phyloP scores from a whole-genome alignment of 495 filamentous ascomycete genomes.

The Xylaria longipes region DNA sequence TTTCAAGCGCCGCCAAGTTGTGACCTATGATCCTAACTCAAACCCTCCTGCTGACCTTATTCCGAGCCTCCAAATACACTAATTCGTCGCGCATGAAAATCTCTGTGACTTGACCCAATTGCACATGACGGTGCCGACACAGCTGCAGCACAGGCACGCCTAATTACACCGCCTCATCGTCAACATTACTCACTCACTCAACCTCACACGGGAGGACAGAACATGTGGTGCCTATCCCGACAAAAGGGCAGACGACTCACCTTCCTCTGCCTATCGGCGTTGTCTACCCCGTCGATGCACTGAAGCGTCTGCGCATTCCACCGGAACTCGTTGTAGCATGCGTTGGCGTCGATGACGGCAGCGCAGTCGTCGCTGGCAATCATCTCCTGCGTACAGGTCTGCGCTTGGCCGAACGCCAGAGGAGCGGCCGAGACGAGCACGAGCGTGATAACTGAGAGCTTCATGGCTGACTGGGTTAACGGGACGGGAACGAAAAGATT shows the following conservation, averaged over 20 bases:
- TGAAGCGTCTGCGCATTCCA: constrained; percentile 46
- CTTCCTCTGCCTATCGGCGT: constrained; percentile 43
- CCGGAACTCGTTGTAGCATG: constrained; percentile 54
- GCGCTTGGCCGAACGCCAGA: constrained; percentile 36
- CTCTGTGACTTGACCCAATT: constrained; percentile 41
- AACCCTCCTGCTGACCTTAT: neutral
- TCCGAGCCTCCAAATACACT: neutral
- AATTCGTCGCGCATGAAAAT: constrained; percentile 26
- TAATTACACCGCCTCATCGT: constrained; percentile 18
- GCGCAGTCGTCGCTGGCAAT: constrained; percentile 48
- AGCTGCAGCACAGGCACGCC: constrained; percentile 49
- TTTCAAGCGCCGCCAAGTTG: neutral
- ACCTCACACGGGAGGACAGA: neutral
- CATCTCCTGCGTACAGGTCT: constrained; percentile 44
- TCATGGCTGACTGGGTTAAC: constrained; percentile 30
- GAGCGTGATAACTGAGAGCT: constrained; percentile 33
- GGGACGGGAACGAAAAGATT: neutral
- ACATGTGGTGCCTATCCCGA: neutral
- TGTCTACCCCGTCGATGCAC: constrained; percentile 48
- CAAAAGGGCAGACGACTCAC: constrained; percentile 24
- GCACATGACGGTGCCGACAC: constrained; percentile 45
- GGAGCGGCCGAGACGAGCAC: constrained; percentile 35
- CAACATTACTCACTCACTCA: neutral
- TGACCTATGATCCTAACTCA: neutral
- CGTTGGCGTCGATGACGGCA: constrained; percentile 50